Base-by-base conservation (phyloP, 2,329 filamentous ascomycete species). In the Penicillium digitatum region DNA sequence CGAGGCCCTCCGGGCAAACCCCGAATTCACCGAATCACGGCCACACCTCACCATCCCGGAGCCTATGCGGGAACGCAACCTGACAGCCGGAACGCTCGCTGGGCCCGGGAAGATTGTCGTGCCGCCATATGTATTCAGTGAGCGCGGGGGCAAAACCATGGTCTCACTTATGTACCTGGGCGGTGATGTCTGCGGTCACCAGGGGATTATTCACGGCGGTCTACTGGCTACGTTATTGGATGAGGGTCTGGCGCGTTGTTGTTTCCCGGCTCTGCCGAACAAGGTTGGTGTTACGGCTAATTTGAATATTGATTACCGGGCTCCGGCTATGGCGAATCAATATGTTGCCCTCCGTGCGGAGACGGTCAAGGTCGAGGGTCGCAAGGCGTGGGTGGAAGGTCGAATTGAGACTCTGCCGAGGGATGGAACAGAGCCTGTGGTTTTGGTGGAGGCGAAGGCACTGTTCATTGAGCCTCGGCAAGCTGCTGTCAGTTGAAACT, bases 301-400 rank as follows among this genome's bases (percentile, higher is more conserved):
- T 68, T 77, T 99, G 65, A 91, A 82, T 62, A 78, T 86, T 57
- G 87, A 95, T 73, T 99, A 96, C 75, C 85, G 87, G 65, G 85
- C 84, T 58, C 94, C 94, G 5, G 87, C 88, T 42, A 84, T 82
- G 65, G 90, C 91, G 6, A 83, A 84, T 22, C 82, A 83, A 57
- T 94, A 88, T 69, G 78, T 95, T 29, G 89, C 95, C 40, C 76
- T 99, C 55, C 81, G 83, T 58, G 92, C 90, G 4, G 83, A 85
- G 69, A 96, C 92, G 20, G 86, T 83, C 10, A 92, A 88, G 76
- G 88, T 93, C 1, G 91, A 97, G 69, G 93, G 94, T 1, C 82
- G 94, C 59, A 97, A 97, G 78, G 93, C 91, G 12, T 96, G 90
- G 90, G 90, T 96, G 1, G 87, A 89, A 75, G 94, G 90, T 1